phyloP scores from a whole-genome alignment of 805 yeast genomes.

The Kazachstania viticola region DNA sequence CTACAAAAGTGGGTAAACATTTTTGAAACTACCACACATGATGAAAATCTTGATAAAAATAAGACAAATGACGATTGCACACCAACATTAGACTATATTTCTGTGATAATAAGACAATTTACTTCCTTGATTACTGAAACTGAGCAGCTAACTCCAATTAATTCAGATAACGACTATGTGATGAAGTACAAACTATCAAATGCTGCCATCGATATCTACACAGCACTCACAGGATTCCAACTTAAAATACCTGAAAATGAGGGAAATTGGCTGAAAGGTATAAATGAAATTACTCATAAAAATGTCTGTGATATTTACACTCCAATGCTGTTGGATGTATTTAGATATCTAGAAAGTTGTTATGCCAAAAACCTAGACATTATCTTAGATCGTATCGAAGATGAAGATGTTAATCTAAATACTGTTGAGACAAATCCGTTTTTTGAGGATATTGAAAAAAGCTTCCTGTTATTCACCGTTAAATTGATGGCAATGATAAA shows the following conservation, averaged over 20 bases:
- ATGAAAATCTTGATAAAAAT: neutral
- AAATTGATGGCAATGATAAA: conserved; percentile 21
- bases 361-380: conserved; percentile 12
- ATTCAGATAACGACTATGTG: conserved; percentile 1
- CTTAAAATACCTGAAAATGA: conserved; percentile 17
- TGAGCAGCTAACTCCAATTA: conserved; percentile 1
- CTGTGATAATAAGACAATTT: conserved; percentile 10
- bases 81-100: conserved; percentile 6
- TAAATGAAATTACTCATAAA: conserved; percentile 9
- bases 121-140: conserved; percentile 5
- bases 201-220: conserved; percentile 16
- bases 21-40: conserved; percentile 5
- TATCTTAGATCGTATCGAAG: conserved; percentile 15
- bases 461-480: conserved; percentile 17
- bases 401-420: conserved; percentile 20
- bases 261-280: conserved; percentile 11
- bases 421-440: conserved; percentile 5
- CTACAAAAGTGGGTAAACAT: conserved; percentile 21
- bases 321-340: conserved; percentile 10
- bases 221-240: conserved; percentile 20
- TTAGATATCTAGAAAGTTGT: conserved; percentile 19
- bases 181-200: conserved; percentile 13
- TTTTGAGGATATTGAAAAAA: conserved; percentile 11
- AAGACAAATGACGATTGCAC: neutral
- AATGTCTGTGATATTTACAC: conserved; percentile 6